Evolutionary conservation across 495 filamentous ascomycete species (phyloP).

Genomic region (Aspergillus leporis): DNA sequence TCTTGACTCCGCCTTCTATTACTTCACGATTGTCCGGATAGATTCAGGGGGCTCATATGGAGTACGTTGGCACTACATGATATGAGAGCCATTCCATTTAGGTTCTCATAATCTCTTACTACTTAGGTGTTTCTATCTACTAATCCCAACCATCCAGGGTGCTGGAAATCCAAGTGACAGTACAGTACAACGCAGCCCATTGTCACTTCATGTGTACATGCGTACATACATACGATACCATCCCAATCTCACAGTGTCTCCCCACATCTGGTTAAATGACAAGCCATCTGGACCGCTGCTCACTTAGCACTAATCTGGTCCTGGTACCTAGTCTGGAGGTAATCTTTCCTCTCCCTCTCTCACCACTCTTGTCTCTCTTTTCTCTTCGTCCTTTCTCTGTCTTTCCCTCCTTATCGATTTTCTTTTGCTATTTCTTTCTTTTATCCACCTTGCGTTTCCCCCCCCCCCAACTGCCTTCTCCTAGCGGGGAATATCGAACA

Average conservation of each 20-base stretch:
- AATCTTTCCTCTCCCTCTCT: conserved; percentile 4
- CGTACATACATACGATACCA: background rate
- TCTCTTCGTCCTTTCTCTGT: conserved; percentile 6
- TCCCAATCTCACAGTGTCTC: conserved; percentile 6
- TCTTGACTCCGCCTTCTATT: background rate
- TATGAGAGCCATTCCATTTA: background rate
- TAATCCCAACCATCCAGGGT: no score
- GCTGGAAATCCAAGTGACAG: background rate
- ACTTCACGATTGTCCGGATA: background rate
- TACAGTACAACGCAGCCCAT: background rate
- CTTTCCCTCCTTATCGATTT: conserved; percentile 18
- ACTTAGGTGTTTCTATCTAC: background rate
- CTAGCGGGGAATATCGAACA: background rate
- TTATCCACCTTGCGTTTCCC: conserved; percentile 17
- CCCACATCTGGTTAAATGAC: conserved; percentile 13
- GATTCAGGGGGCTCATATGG: background rate
- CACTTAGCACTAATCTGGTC: background rate
- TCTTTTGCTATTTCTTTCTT: conserved; percentile 27
- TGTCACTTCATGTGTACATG: background rate
- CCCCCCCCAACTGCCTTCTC: conserved; percentile 2
- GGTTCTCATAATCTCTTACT: background rate
- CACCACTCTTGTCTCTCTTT: conserved; percentile 3
- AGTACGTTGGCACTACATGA: no score
- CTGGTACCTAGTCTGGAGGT: conserved; percentile 3
- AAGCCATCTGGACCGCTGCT: conserved; percentile 25